These are phyloP conservation scores for Verbena officinalis DNA, from an alignment of 257 asterid species.

Conservation along the genomic window DNA sequence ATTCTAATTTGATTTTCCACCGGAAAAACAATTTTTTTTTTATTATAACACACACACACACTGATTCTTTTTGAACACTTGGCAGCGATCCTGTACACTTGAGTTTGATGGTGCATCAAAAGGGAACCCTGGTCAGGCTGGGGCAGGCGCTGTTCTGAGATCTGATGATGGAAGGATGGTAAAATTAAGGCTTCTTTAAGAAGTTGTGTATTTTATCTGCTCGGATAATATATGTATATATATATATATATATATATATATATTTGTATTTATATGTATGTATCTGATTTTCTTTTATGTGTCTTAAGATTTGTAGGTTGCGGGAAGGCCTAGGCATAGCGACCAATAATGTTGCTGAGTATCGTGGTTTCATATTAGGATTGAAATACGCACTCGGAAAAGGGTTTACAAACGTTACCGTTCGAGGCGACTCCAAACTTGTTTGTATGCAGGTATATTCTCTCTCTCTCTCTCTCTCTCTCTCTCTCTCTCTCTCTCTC, in stretches of 20 bases:
- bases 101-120: constrained; percentile 98
- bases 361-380: constrained; percentile 91
- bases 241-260: neutral
- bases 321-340: constrained; percentile 97
- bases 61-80: constrained; percentile 28
- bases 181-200: constrained; percentile 17
- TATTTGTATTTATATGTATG: neutral
- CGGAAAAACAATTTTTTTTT: neutral
- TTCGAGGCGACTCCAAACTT: constrained; percentile 96
- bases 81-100: constrained; percentile 78
- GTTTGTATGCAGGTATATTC: constrained; percentile 94
- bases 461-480: neutral
- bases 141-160: constrained; percentile 90
- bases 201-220: constrained; percentile 11
- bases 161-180: constrained; percentile 94
- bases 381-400: constrained; percentile 73
- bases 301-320: constrained; percentile 68
- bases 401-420: constrained; percentile 87
- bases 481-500: no score
- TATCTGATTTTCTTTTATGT: constrained; percentile 24
- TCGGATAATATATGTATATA: constrained; percentile 6
- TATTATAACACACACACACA: no score
- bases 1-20: constrained; percentile 9
- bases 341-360: constrained; percentile 92
- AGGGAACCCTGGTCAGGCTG: constrained; percentile 98